These are phyloP conservation scores for Trichosporon inkin DNA, from an alignment of 1,284 basidiomycete species.

Conservation along the genomic window DNA sequence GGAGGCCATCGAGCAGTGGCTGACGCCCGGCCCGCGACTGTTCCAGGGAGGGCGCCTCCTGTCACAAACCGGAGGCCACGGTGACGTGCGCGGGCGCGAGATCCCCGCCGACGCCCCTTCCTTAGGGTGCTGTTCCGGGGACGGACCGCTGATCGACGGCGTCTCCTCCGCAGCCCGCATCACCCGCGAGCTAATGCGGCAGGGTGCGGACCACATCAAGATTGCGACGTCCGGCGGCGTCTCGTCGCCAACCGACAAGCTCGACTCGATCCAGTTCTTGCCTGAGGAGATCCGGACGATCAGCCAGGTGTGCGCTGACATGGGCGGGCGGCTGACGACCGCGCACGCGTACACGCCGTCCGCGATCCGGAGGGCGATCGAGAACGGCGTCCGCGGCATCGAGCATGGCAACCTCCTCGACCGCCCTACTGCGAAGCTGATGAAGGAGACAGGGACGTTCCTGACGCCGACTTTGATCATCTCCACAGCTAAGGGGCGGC, in stretches of 20 bases:
- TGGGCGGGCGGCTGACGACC: conserved; percentile 44
- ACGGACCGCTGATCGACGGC: conserved; percentile 14
- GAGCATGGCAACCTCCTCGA: conserved; percentile 53
- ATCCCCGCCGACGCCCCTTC: background rate
- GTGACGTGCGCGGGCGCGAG: conserved; percentile 15
- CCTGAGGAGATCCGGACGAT: conserved; percentile 55
- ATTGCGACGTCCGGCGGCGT: conserved; percentile 21
- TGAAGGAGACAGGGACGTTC: conserved; percentile 45
- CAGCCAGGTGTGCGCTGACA: conserved; percentile 52
- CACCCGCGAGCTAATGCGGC: conserved; percentile 18
- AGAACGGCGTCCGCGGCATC: conserved; percentile 49
- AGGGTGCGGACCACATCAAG: conserved; percentile 26
- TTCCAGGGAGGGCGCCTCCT: conserved; percentile 22
- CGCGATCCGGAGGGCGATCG: conserved; percentile 36
- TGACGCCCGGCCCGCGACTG: conserved; percentile 23
- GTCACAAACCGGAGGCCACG: conserved; percentile 24
- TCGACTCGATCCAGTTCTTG: conserved; percentile 55
- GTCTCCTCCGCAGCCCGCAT: conserved; percentile 6
- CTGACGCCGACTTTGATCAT: conserved; percentile 53
- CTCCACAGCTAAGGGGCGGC: conserved; percentile 20
- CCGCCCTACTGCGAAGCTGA: conserved; percentile 30
- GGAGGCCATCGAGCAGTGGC: conserved; percentile 23
- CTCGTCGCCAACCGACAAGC: conserved; percentile 43
- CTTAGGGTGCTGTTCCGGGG: background rate
- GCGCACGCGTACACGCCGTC: conserved; percentile 37